A percentile compares a stretch with the other conserved stretches of the same genome.
phyloP scores from a whole-genome alignment of 192 early-diverging fungal genomes.

The Umbelopsis sp. region DNA sequence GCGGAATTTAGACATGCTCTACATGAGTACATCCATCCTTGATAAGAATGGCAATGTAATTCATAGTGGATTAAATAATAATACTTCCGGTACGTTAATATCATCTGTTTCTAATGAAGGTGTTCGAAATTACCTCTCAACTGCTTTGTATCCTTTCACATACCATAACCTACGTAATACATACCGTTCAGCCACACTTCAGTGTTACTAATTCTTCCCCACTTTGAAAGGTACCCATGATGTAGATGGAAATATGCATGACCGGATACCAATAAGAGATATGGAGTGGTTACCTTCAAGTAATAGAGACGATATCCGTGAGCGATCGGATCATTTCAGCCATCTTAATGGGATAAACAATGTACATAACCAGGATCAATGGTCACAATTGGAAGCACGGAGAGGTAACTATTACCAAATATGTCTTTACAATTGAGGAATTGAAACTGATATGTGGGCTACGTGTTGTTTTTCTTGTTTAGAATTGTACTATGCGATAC shows the following conservation, averaged over 20 bases:
- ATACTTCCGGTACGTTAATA: slow-evolving; percentile 17
- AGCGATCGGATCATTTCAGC: background rate
- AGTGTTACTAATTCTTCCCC: background rate
- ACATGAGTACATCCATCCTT: slow-evolving; percentile 24
- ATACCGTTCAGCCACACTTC: too few relatives aligned
- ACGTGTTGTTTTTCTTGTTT: too few relatives aligned
- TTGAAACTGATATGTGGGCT: background rate
- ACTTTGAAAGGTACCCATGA: background rate
- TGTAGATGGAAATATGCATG: slow-evolving; percentile 9
- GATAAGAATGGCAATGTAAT: slow-evolving; percentile 15
- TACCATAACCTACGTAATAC: too few relatives aligned
- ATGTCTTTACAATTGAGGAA: background rate
- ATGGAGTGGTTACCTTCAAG: slow-evolving; percentile 22
- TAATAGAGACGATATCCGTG: background rate
- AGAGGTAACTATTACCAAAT: background rate
- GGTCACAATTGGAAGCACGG: background rate
- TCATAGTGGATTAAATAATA: slow-evolving; percentile 8
- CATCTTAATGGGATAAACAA: background rate
- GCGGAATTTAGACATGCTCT: slow-evolving; percentile 25
- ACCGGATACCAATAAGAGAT: slow-evolving; percentile 15
- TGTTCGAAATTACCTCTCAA: too few relatives aligned
- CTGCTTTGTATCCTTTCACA: too few relatives aligned
- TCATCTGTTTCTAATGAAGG: too few relatives aligned
- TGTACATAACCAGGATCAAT: background rate
- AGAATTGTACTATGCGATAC: slow-evolving; percentile 12